phyloP scores from a whole-genome alignment of 306 rosid species.

The Medicago arabica region DNA sequence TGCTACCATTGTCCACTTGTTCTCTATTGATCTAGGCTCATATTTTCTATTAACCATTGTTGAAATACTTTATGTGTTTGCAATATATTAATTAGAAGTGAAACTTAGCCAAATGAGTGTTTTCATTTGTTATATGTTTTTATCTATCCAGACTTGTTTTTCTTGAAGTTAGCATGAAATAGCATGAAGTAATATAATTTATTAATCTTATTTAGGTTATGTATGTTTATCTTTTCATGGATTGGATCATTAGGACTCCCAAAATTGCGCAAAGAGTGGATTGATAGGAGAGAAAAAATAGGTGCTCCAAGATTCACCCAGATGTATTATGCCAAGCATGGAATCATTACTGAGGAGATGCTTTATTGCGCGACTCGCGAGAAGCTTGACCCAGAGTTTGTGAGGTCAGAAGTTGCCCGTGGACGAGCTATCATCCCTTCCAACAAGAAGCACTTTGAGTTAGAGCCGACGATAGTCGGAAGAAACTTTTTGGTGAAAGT shows the following conservation, averaged over 20 bases:
- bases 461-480: conserved; percentile 96
- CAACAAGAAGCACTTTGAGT: conserved; percentile 91
- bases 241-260: conserved; percentile 74
- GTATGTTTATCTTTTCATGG: conserved; percentile 44
- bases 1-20: no score
- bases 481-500: conserved; percentile 93
- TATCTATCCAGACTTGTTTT: no score
- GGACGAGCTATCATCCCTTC: conserved; percentile 98
- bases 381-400: conserved; percentile 92
- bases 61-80: no score
- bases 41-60: no score
- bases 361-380: conserved; percentile 84
- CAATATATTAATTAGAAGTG: no score
- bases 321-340: conserved; percentile 98
- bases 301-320: conserved; percentile 90
- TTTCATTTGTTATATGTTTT: no score
- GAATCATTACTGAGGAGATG: conserved; percentile 97
- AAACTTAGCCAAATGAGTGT: no score
- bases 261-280: conserved; percentile 83
- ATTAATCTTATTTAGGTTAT: neutral
- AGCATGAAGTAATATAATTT: neutral
- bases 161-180: neutral
- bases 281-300: conserved; percentile 74
- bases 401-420: conserved; percentile 96
- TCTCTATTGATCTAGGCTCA: no score